Evolutionary conservation across 805 yeast species (phyloP).

Genomic region (Wickerhamomyces queroliae): DNA sequence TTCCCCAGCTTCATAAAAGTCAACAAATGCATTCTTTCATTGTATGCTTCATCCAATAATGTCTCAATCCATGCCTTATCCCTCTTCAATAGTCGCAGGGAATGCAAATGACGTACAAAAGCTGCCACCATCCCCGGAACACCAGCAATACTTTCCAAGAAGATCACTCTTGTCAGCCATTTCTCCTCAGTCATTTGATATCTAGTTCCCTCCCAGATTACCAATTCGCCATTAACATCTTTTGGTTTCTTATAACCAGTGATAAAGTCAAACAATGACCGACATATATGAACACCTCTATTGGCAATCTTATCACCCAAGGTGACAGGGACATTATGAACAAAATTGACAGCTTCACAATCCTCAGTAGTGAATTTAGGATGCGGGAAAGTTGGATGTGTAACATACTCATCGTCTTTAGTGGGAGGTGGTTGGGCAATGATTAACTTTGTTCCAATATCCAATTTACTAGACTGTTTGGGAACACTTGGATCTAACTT

Average conservation of each 20-base stretch:
- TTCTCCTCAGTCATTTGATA: conserved; percentile 53
- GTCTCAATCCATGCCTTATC: conserved; percentile 77
- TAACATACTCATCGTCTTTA: conserved; percentile 4
- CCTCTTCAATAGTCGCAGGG: conserved; percentile 52
- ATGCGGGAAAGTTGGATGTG: conserved; percentile 36
- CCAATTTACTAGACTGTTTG: not conserved
- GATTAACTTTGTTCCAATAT: not conserved
- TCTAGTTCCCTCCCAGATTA: conserved; percentile 27
- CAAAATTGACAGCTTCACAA: conserved; percentile 37
- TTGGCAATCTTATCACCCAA: conserved; percentile 49
- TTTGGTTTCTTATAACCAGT: conserved; percentile 63
- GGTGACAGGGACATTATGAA: conserved; percentile 45
- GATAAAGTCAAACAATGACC: conserved; percentile 50
- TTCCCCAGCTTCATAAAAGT: conserved; percentile 61
- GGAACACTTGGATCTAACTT: not conserved
- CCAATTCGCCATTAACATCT: conserved; percentile 27
- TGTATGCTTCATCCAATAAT: conserved; percentile 67
- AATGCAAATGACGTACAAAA: conserved; percentile 61
- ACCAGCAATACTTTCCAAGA: conserved; percentile 69
- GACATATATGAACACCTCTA: conserved; percentile 35
- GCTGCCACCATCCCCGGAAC: conserved; percentile 81
- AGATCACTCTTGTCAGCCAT: conserved; percentile 59
- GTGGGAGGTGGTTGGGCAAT: not conserved
- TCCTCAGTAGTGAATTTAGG: conserved; percentile 31
- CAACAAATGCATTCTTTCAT: conserved; percentile 71